Base-by-base conservation (phyloP, 106 monocot species). In the Alisma plantagoaquatica region DNA sequence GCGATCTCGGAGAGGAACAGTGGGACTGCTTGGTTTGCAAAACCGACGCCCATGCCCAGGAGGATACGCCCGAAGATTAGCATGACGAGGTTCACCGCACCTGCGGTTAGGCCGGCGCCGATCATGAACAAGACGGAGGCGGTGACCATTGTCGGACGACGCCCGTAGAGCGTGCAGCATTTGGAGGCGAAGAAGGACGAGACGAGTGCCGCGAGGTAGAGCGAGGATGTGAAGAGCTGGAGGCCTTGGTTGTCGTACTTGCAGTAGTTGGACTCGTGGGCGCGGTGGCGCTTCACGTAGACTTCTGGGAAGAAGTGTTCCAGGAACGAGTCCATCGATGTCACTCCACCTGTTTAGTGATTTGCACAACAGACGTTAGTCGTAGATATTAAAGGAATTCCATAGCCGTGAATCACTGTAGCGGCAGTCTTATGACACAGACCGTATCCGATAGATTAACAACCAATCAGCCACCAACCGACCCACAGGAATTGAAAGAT, bases 321-420 rank as follows among this genome's bases (percentile, higher is more conserved):
- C 47, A 78, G 31, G 47, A 84, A 84, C 23, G 56, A 65, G 23
- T 84, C 78, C 83, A 84, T 84, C 5, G 74, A 75, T 1, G 78
- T 84, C 46, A 84, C 83, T 0, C 83, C 83, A 29, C 83, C 83
- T n/a, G n/a, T n/a, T n/a, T n/a, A n/a, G n/a, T n/a, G n/a, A n/a
- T n/a, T n/a, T n/a, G n/a, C n/a, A n/a, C n/a, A n/a, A n/a, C n/a
- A n/a, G n/a, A n/a, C n/a, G n/a, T n/a, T n/a, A n/a, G n/a, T n/a
- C n/a, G n/a, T n/a, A n/a, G n/a, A n/a, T n/a, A n/a, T n/a, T n/a
- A n/a, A n/a, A n/a, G n/a, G n/a, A n/a, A n/a, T n/a, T n/a, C n/a
- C n/a, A n/a, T n/a, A n/a, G n/a, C n/a, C n/a, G n/a, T n/a, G n/a
- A n/a, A n/a, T n/a, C n/a, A n/a, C n/a, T n/a, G n/a, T n/a, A n/a